These are phyloP conservation scores for Thalia dealbata DNA, from an alignment of 176 grass and related monocot genomes.

Conservation along the genomic window DNA sequence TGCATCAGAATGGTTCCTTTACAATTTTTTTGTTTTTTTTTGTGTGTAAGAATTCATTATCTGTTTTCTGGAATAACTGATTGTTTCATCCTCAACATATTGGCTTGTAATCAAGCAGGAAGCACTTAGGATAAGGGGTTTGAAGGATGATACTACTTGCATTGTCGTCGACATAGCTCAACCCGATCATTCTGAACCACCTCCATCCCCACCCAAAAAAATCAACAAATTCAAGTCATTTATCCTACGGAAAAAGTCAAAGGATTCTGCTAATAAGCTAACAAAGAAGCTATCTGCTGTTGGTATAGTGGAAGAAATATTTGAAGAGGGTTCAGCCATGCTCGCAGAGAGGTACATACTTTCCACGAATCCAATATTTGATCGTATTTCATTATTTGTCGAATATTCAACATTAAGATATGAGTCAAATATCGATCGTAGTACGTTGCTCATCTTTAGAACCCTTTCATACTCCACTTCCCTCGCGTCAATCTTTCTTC, in stretches of 20 bases:
- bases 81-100: not conserved
- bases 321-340: conserved; percentile 97
- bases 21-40: not conserved
- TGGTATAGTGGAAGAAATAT: conserved; percentile 73
- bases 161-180: conserved; percentile 89
- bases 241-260: conserved; percentile 58
- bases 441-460: too few relatives aligned
- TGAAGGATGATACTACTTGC: conserved; percentile 95
- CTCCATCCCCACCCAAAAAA: conserved; percentile 66
- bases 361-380: not conserved
- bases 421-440: too few relatives aligned
- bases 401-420: not conserved
- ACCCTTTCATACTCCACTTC: too few relatives aligned
- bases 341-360: conserved; percentile 67
- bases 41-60: not conserved
- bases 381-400: not conserved
- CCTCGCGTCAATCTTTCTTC: too few relatives aligned
- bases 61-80: not conserved
- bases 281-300: conserved; percentile 55
- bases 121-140: conserved; percentile 76
- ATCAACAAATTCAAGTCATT: conserved; percentile 74
- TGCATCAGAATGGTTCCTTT: not conserved
- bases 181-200: conserved; percentile 45
- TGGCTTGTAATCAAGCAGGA: conserved; percentile 35
- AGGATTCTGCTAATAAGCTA: conserved; percentile 55